phyloP scores from a whole-genome alignment of 345 rosid genomes.

The Linum trigynum region DNA sequence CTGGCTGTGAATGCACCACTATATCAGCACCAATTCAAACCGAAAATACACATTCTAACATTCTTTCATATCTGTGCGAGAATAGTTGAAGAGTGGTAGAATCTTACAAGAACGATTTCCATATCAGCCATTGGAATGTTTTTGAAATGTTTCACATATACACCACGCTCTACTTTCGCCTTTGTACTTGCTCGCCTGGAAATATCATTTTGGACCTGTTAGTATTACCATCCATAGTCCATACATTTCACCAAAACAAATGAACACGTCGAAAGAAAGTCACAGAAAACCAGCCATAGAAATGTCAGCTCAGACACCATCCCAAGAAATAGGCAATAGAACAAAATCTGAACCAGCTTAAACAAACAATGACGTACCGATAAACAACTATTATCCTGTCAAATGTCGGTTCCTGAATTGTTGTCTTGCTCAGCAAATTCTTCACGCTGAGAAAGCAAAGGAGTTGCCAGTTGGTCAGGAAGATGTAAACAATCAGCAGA shows the following conservation, averaged over 20 bases:
- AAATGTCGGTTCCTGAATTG: constrained; percentile 86
- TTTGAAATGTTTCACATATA: constrained; percentile 88
- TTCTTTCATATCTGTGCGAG: not conserved
- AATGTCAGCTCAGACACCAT: too few species aligned
- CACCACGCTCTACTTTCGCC: constrained; percentile 49
- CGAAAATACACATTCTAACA: not conserved
- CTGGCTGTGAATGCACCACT: constrained; percentile 56
- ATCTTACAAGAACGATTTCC: constrained; percentile 95
- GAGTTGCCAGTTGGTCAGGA: constrained; percentile 11
- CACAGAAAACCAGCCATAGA: not conserved
- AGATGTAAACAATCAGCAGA: constrained; percentile 6
- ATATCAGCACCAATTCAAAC: constrained; percentile 12
- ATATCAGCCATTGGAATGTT: constrained; percentile 98
- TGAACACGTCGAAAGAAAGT: not conserved
- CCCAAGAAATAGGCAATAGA: not conserved
- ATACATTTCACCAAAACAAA: not conserved
- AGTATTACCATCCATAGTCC: not conserved
- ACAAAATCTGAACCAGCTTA: not conserved
- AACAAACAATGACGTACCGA: constrained; percentile 33
- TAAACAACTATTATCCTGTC: constrained; percentile 92
- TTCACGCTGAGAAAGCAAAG: constrained; percentile 34
- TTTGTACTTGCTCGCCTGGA: constrained; percentile 58
- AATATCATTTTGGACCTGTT: not conserved
- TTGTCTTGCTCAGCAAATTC: constrained; percentile 58
- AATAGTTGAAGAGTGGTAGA: constrained; percentile 1